Percentiles rank a stretch among this genome's conserved stretches.
phyloP scores from a whole-genome alignment of 2,329 filamentous ascomycete genomes.

The Alternaria sp. region DNA sequence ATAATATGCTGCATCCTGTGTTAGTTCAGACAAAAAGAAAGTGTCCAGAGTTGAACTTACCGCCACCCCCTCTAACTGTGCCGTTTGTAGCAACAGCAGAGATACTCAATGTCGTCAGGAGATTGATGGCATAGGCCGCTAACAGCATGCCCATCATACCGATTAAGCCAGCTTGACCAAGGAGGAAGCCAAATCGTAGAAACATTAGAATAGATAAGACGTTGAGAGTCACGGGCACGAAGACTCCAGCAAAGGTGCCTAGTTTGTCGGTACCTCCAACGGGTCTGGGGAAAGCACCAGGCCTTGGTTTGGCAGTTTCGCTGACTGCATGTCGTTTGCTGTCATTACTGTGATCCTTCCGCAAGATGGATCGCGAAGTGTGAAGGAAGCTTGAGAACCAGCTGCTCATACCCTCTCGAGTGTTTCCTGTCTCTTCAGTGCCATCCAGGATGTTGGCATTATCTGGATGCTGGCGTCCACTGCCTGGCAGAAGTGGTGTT shows the following conservation, averaged over 20 bases:
- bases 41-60: not conserved
- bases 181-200: slow-evolving; percentile 83
- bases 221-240: slow-evolving; percentile 88
- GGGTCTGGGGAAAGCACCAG: slow-evolving; percentile 52
- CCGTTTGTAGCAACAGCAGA: slow-evolving; percentile 92
- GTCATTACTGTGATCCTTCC: slow-evolving; percentile 16
- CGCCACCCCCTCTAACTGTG: slow-evolving; percentile 82
- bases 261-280: slow-evolving; percentile 67
- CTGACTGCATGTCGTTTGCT: slow-evolving; percentile 35
- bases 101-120: slow-evolving; percentile 85
- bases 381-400: slow-evolving; percentile 39
- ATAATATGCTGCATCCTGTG: slow-evolving; percentile 70
- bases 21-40: not conserved
- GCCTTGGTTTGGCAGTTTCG: slow-evolving; percentile 40
- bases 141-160: slow-evolving; percentile 82
- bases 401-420: slow-evolving; percentile 28
- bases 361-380: slow-evolving; percentile 20
- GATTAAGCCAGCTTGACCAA: slow-evolving; percentile 80
- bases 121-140: slow-evolving; percentile 79
- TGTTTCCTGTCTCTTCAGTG: slow-evolving; percentile 5
- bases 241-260: slow-evolving; percentile 72
- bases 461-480: slow-evolving; percentile 25
- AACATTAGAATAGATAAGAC: slow-evolving; percentile 94
- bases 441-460: slow-evolving; percentile 17
- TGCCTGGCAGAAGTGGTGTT: slow-evolving; percentile 40